phyloP scores from a whole-genome alignment of 2,329 filamentous ascomycete species.

The Neonectria punicea region DNA sequence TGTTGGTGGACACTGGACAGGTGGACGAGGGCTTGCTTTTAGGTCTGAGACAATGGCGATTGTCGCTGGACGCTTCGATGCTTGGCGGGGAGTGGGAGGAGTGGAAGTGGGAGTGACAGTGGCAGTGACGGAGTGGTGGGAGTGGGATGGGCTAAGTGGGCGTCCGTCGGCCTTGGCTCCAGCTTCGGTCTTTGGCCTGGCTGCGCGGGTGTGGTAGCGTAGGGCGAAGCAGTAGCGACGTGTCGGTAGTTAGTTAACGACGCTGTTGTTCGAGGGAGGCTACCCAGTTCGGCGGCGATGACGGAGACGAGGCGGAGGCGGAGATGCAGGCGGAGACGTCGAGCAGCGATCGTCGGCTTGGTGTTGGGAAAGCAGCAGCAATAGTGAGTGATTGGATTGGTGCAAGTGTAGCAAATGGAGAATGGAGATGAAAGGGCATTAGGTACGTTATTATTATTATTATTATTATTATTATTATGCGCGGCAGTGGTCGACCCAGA shows the following conservation, averaged over 20 bases:
- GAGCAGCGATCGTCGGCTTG: not conserved
- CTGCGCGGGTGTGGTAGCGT: constrained; percentile 13
- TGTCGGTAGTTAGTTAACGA: constrained; percentile 6
- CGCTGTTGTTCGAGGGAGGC: constrained; percentile 9
- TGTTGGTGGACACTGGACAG: constrained; percentile 29
- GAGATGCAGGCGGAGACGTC: not conserved
- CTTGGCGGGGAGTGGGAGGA: constrained; percentile 8
- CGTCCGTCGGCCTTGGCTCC: constrained; percentile 6
- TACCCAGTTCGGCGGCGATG: constrained; percentile 17
- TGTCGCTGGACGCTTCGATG: constrained; percentile 23
- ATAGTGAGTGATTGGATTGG: not conserved
- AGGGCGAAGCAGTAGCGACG: constrained; percentile 21
- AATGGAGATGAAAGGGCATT: not conserved
- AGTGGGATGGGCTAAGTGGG: constrained; percentile 9
- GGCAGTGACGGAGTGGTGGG: not conserved
- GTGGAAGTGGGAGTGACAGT: constrained; percentile 10
- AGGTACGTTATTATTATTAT: not conserved
- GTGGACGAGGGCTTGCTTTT: constrained; percentile 35
- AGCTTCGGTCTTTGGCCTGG: constrained; percentile 11
- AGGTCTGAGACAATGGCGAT: constrained; percentile 39
- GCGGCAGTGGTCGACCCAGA: not conserved
- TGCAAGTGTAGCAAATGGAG: not conserved
- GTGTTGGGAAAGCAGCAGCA: not conserved
- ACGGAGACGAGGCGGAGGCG: constrained; percentile 4
- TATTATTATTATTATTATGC: not conserved